Conservation (phyloP, 2,329 filamentous ascomycete genomes). For the Dactylellina haptotyla region DNA sequence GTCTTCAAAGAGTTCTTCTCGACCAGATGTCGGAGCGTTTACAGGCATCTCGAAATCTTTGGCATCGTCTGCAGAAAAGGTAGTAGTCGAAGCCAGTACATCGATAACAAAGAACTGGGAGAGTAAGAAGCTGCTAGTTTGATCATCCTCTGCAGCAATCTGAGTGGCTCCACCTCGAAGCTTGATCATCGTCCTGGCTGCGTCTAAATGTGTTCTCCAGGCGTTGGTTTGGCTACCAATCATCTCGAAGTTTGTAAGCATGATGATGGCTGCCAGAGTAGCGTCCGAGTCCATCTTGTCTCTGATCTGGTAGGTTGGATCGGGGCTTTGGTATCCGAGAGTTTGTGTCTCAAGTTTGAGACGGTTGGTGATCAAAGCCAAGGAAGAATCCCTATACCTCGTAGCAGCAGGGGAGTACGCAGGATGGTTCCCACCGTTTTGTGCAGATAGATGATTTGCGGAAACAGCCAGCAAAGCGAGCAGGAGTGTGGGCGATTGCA, state of each 20-base stretch:
- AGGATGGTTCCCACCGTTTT: conserved; percentile 39
- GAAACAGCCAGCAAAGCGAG: conserved; percentile 42
- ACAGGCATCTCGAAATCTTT: conserved; percentile 49
- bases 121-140: conserved; percentile 35
- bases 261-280: conserved; percentile 43
- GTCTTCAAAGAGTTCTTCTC: conserved; percentile 48
- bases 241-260: conserved; percentile 51
- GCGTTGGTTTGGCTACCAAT: conserved; percentile 48
- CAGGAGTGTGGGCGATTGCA: conserved; percentile 43
- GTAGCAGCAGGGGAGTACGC: conserved; percentile 39
- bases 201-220: conserved; percentile 50
- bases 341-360: conserved; percentile 43
- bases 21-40: conserved; percentile 38
- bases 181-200: conserved; percentile 47
- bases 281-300: conserved; percentile 51
- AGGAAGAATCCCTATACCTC: conserved; percentile 42
- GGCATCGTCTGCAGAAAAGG: conserved; percentile 36
- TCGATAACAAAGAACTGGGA: conserved; percentile 48
- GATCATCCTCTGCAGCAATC: conserved; percentile 38
- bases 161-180: conserved; percentile 36
- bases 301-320: conserved; percentile 39
- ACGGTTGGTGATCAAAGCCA: conserved; percentile 42
- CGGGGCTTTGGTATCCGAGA: conserved; percentile 48
- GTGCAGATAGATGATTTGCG: conserved; percentile 39
- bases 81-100: conserved; percentile 40